phyloP scores from a whole-genome alignment of 257 asterid species.

The Eustoma russellianum region DNA sequence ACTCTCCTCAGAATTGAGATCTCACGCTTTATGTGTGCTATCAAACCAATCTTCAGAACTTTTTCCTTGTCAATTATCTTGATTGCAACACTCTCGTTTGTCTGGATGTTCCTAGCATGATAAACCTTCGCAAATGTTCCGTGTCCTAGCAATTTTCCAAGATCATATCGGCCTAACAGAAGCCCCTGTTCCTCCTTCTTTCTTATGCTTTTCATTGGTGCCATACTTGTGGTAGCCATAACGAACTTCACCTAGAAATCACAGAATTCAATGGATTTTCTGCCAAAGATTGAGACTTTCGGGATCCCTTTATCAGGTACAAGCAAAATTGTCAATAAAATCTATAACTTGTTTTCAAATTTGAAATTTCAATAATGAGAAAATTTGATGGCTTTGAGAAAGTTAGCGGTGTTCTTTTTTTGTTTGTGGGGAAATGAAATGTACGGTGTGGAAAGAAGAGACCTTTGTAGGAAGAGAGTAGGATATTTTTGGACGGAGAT shows the following conservation, averaged over 20 bases:
- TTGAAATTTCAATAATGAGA: not conserved
- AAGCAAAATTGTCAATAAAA: no score
- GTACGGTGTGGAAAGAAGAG: not conserved
- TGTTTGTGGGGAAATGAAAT: no score
- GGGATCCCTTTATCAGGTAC: no score
- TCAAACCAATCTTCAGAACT: slow-evolving; percentile 65
- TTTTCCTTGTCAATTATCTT: slow-evolving; percentile 61
- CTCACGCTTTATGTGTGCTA: slow-evolving; percentile 79
- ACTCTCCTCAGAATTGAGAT: slow-evolving; percentile 81
- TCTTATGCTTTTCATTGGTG: slow-evolving; percentile 10
- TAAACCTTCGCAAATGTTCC: slow-evolving; percentile 56
- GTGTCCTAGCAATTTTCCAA: slow-evolving; percentile 39
- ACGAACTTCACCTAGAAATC: not conserved
- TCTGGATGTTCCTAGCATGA: slow-evolving; percentile 27
- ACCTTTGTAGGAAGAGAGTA: not conserved
- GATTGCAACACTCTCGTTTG: slow-evolving; percentile 41
- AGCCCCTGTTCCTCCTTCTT: slow-evolving; percentile 43
- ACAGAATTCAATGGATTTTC: no score
- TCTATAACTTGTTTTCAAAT: no score
- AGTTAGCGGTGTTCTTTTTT: no score
- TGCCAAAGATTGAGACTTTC: no score
- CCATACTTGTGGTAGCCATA: slow-evolving; percentile 5
- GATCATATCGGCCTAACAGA: slow-evolving; percentile 22
- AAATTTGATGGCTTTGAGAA: not conserved
- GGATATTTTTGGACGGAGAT: no score